Evolutionary conservation across 2,329 filamentous ascomycete species (phyloP).

Genomic region (Monilinia fructicola): DNA sequence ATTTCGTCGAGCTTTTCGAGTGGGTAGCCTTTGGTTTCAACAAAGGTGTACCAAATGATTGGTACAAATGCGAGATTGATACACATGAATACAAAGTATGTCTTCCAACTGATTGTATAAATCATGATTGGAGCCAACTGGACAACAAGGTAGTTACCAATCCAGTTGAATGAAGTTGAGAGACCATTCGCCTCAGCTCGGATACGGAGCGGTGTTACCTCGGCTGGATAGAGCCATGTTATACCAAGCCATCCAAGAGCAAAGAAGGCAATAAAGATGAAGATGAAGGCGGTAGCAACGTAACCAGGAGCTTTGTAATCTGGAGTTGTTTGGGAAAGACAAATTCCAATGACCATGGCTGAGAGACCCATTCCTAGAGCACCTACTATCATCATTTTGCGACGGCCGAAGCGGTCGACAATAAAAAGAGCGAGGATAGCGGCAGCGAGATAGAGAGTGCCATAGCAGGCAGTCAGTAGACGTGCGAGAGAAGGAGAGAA

Average conservation of each 20-base stretch:
- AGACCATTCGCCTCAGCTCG: constrained; percentile 59
- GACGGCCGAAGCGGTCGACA: constrained; percentile 53
- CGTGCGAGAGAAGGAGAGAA: constrained; percentile 50
- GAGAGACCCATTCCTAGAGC: constrained; percentile 61
- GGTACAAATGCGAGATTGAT: constrained; percentile 19
- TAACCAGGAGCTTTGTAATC: constrained; percentile 41
- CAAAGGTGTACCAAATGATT: constrained; percentile 19
- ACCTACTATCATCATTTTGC: constrained; percentile 49
- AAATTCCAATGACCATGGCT: constrained; percentile 51
- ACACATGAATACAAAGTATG: constrained; percentile 40
- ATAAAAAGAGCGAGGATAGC: constrained; percentile 62
- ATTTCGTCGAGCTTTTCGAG: constrained; percentile 20
- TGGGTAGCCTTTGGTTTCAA: constrained; percentile 21
- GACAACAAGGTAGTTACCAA: constrained; percentile 65
- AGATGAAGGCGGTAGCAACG: constrained; percentile 42
- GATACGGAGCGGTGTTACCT: constrained; percentile 54
- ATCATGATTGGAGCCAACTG: constrained; percentile 48
- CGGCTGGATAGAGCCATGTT: constrained; percentile 56
- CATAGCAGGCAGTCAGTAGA: constrained; percentile 38
- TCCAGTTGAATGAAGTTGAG: constrained; percentile 44
- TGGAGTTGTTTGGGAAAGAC: constrained; percentile 51
- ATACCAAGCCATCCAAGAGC: constrained; percentile 53
- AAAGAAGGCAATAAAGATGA: constrained; percentile 55
- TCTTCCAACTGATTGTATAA: constrained; percentile 31
- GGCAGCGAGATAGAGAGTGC: constrained; percentile 58